phyloP scores from a whole-genome alignment of 257 asterid species.

The Solanum appendiculatum region DNA sequence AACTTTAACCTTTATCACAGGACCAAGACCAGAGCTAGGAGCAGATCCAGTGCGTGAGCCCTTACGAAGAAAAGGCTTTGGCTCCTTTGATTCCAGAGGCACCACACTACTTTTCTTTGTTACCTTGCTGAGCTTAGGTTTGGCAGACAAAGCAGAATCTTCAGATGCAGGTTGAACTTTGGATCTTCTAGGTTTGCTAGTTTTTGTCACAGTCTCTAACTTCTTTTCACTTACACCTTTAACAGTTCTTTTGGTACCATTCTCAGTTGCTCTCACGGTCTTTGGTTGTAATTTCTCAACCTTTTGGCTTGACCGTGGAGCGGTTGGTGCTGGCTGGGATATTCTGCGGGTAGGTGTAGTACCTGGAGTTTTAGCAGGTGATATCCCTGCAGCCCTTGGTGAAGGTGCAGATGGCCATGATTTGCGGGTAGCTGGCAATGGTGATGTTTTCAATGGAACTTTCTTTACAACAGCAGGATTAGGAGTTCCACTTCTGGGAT shows the following conservation, averaged over 20 bases:
- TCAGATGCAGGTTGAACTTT: slow-evolving; percentile 41
- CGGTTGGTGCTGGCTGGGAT: slow-evolving; percentile 47
- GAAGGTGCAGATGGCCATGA: slow-evolving; percentile 86
- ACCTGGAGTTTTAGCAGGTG: slow-evolving; percentile 53
- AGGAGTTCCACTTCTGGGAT: slow-evolving; percentile 45
- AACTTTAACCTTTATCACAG: slow-evolving; percentile 37
- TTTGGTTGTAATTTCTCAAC: slow-evolving; percentile 42
- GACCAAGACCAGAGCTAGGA: background rate
- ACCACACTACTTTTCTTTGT: slow-evolving; percentile 88
- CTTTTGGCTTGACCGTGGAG: slow-evolving; percentile 35
- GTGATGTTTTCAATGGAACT: slow-evolving; percentile 35
- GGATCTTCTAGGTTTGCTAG: slow-evolving; percentile 37
- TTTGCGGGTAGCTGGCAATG: slow-evolving; percentile 73
- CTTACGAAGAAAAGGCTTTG: slow-evolving; percentile 79
- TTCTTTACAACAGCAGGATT: slow-evolving; percentile 45
- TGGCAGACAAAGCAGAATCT: slow-evolving; percentile 37
- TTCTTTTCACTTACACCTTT: slow-evolving; percentile 41
- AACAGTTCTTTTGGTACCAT: slow-evolving; percentile 33
- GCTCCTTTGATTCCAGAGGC: slow-evolving; percentile 58
- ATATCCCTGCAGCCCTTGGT: slow-evolving; percentile 42
- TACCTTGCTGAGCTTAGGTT: slow-evolving; percentile 60
- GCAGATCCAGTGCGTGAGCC: slow-evolving; percentile 52
- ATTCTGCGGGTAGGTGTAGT: slow-evolving; percentile 48
- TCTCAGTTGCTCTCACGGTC: slow-evolving; percentile 32
- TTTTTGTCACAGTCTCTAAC: slow-evolving; percentile 39